Evolutionary conservation across 805 yeast genomes (phyloP), one percentile per base, ranked within the genome.

Genomic region (Candida yuanshanica): DNA sequence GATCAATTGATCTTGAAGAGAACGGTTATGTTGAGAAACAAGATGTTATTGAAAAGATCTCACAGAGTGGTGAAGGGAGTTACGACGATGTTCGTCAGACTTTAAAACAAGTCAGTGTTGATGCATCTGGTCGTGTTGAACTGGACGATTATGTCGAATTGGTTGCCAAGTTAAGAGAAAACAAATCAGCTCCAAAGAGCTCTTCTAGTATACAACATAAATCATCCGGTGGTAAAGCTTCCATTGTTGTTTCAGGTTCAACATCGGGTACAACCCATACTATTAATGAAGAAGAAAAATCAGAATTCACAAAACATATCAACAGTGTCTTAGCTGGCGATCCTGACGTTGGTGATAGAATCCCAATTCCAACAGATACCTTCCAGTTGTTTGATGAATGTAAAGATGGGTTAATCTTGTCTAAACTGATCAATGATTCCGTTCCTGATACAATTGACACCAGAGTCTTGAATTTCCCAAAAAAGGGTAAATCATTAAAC

Each of bases 361-460:
- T 93, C 49, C 99, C 99, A 13, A 81, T 93, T 56, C 95, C 95
- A 51, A 79, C 95, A 9, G 95, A 93, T 48, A 82, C 88, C 39
- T 93, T 93, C 70, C 98, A 93, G 68, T 74, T 93, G 44, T 93
- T 93, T 58, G 99, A 93, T 64, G 98, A 93, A 65, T 88, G 96
- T 67, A 78, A 88, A 50, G 99, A 93, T 63, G 98, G 99, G 51
- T 71, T 93, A 55, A 89, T 93, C 21, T 70, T 93, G 43, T 89
- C 98, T 17, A 86, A 88, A 63, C 80, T 93, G 60, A 89, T 93
- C 63, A 93, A 93, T 62, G 99, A 93, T 66, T 88, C 97, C 24
- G 99, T 93, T 25, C 96, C 98, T 8, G 96, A 93, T 65, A 93
- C 99, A 10, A 93, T 93, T 55, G 99, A 93, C 68, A 90, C 97